Base-by-base conservation (phyloP, 768 basidiomycete species). In the Coprinellus micaceus region DNA sequence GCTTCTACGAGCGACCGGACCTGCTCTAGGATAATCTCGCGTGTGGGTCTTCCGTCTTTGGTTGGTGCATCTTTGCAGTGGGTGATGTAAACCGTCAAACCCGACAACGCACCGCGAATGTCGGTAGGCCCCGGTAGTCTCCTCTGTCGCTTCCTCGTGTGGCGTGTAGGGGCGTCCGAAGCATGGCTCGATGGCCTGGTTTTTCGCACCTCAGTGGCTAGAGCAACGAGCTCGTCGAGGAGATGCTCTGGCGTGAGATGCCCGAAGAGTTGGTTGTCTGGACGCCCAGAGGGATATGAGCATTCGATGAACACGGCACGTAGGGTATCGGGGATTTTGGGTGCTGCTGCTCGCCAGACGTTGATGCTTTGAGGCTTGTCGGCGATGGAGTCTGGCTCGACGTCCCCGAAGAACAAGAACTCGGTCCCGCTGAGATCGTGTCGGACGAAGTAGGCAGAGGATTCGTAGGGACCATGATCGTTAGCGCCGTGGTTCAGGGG, bases 221-320 rank as follows among this genome's bases (percentile, higher is more conserved):
- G 81, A 1, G 71, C 71, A 7, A 77, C 64, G 53, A 98, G 78
- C 71, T 98, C 96, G 53, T 83, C 78, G 2, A 81, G 80, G 29
- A 98, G 74, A 61, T 91, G 88, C 22, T 83, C 83, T 0, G 96
- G 94, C 30, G 79, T 88, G 12, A 98, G 79, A 63, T 98, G 96
- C 0, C 96, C 96, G 68, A 83, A 96, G 41, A 98, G 77, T 52
- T 76, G 66, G 45, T 84, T 79, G 60, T 84, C 78, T 17, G 79
- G 76, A 57, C 95, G 78, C 0, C 87, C 87, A 0, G 83, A 80
- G 21, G 88, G 85, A 74, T 87, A 94, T 1, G 94, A 96, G 69
- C 96, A 98, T 73, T 98, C 96, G 66, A 98, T 91, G 67, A 98
- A 98, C 55, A 98, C 81, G n/a, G 83, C 78, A 29, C 82, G 79